phyloP scores from a whole-genome alignment of 495 filamentous ascomycete genomes.

The Aspergillus steynii region DNA sequence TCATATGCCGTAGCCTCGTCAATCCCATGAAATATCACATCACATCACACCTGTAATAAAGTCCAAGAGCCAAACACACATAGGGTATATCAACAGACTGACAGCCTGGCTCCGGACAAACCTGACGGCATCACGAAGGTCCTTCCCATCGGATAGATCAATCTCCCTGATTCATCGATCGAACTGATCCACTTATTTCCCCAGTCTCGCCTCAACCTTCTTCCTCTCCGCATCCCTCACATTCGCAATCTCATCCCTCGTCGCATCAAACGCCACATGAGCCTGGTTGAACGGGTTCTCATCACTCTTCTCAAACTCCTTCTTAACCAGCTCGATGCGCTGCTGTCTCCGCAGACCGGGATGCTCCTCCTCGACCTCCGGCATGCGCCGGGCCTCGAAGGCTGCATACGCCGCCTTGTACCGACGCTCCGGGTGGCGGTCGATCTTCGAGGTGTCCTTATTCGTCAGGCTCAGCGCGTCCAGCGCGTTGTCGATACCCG shows the following conservation, averaged over 20 bases:
- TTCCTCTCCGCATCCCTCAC: conserved; percentile 65
- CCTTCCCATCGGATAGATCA: background rate
- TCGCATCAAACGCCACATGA: conserved; percentile 68
- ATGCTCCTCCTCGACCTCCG: conserved; percentile 80
- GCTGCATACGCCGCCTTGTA: conserved; percentile 86
- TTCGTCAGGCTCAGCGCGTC: conserved; percentile 73
- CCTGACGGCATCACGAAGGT: background rate
- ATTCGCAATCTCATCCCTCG: conserved; percentile 72
- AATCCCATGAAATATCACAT: background rate
- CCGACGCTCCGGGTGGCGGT: conserved; percentile 81
- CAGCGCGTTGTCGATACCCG: conserved; percentile 87
- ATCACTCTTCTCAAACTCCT: conserved; percentile 88
- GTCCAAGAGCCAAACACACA: background rate
- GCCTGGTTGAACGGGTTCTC: conserved; percentile 95
- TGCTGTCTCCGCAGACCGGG: conserved; percentile 76
- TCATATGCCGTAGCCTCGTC: background rate
- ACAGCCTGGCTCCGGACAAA: background rate
- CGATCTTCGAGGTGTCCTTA: conserved; percentile 61
- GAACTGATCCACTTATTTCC: conserved; percentile 21
- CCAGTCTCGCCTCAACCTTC: conserved; percentile 73
- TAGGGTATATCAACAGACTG: background rate
- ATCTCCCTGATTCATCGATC: background rate
- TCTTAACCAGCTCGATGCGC: conserved; percentile 72
- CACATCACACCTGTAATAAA: background rate
- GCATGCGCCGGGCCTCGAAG: conserved; percentile 79